Percentiles rank a stretch among this genome's conserved stretches.
Conservation (phyloP, 345 rosid species). For the Cardiospermum halicacabum region DNA sequence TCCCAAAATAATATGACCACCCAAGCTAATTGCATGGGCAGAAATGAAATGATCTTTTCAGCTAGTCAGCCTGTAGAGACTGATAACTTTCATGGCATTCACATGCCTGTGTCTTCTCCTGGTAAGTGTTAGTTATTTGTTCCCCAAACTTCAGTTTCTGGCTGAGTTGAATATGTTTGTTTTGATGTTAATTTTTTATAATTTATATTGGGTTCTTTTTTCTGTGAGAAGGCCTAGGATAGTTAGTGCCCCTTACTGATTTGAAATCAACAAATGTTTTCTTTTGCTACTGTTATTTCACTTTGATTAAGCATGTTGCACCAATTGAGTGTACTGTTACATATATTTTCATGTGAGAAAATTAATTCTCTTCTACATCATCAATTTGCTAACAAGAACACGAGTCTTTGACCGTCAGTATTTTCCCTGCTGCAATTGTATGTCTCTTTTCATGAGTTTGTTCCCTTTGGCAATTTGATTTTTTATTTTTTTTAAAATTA, state of each 20-base stretch:
- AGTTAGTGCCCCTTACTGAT: background rate
- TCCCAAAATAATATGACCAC: conserved; percentile 24
- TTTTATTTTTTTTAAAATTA: background rate
- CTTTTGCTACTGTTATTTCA: background rate
- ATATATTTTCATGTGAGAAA: background rate
- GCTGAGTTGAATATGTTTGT: background rate
- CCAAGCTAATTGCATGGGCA: conserved; percentile 26
- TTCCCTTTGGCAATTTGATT: background rate
- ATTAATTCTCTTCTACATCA: background rate
- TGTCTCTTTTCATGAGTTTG: background rate
- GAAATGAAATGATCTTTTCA: conserved; percentile 27
- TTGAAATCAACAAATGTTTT: background rate
- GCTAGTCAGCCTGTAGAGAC: conserved; percentile 26
- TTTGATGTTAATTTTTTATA: no score
- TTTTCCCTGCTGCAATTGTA: background rate
- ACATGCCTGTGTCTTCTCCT: conserved; percentile 27
- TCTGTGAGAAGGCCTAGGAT: background rate
- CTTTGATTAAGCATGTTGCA: background rate
- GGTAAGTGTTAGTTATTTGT: conserved; percentile 28
- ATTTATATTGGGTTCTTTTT: background rate
- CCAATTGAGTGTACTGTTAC: background rate
- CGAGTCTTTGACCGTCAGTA: background rate
- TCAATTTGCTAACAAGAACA: background rate
- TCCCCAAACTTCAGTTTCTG: no score
- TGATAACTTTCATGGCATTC: conserved; percentile 19